phyloP scores from a whole-genome alignment of 2,329 filamentous ascomycete species.

The Dactylella cylindrospora region DNA sequence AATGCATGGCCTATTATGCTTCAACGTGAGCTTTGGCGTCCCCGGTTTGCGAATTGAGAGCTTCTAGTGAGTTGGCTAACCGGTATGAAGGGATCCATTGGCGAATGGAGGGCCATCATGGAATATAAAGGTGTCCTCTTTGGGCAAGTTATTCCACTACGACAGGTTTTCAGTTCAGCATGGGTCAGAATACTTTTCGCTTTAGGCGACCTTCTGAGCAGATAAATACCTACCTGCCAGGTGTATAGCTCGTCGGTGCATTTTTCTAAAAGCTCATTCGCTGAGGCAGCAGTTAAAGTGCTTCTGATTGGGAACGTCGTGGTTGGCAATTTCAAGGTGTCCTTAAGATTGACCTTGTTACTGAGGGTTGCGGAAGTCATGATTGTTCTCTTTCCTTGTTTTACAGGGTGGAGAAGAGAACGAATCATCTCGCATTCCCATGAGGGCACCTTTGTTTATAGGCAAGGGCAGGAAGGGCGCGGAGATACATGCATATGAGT shows the following conservation, averaged over 20 bases:
- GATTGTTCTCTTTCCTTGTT: conserved; percentile 37
- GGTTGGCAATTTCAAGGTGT: conserved; percentile 65
- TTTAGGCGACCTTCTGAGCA: background rate
- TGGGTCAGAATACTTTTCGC: too few species aligned
- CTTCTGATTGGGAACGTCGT: conserved; percentile 63
- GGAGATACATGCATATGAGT: conserved; percentile 28
- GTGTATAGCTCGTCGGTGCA: conserved; percentile 85
- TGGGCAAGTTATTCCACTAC: conserved; percentile 55
- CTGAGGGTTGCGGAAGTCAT: conserved; percentile 35
- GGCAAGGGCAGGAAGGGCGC: background rate
- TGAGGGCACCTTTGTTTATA: conserved; percentile 9
- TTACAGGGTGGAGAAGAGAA: conserved; percentile 26
- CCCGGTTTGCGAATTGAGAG: too few species aligned
- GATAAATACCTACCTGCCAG: conserved; percentile 66
- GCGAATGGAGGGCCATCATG: conserved; percentile 98
- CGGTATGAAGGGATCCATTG: conserved; percentile 82
- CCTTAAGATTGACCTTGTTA: conserved; percentile 50
- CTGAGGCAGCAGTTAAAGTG: conserved; percentile 29
- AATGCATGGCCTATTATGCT: conserved; percentile 72
- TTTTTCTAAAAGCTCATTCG: conserved; percentile 66
- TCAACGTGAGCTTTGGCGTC: background rate
- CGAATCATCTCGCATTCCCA: conserved; percentile 25
- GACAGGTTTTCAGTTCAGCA: too few species aligned
- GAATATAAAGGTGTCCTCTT: conserved; percentile 68
- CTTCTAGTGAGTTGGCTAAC: conserved; percentile 4